These are phyloP conservation scores for Boletus patriciae DNA, from an alignment of 768 basidiomycete genomes.

Conservation along the genomic window DNA sequence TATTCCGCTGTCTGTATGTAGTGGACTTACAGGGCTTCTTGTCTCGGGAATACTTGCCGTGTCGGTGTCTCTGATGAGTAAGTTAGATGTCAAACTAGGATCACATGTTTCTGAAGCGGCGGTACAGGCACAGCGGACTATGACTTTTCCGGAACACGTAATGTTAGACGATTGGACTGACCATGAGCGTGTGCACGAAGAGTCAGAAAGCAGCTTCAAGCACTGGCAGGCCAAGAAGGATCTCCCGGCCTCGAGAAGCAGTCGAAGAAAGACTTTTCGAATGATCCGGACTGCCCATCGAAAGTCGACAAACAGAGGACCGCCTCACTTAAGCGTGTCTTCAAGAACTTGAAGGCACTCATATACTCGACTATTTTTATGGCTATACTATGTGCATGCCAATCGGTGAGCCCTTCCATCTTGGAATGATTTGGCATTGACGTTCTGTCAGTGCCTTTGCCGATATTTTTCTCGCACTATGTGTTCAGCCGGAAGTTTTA, in stretches of 20 bases:
- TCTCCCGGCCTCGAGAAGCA: constrained; percentile 20
- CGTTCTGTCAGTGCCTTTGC: constrained; percentile 34
- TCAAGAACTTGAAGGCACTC: constrained; percentile 35
- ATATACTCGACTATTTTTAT: constrained; percentile 36
- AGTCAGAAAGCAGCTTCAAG: not conserved
- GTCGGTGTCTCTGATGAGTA: constrained; percentile 37
- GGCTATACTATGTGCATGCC: too few relatives aligned
- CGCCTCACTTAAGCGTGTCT: constrained; percentile 28
- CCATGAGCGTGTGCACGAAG: not conserved
- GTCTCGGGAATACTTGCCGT: constrained; percentile 41
- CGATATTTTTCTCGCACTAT: constrained; percentile 41
- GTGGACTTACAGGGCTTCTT: constrained; percentile 38
- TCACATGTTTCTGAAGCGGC: not conserved
- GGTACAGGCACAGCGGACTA: constrained; percentile 37
- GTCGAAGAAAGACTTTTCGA: not conserved
- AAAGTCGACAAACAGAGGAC: constrained; percentile 11
- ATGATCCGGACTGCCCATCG: not conserved
- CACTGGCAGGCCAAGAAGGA: not conserved
- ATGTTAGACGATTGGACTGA: constrained; percentile 25
- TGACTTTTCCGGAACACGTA: constrained; percentile 38
- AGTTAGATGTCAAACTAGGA: constrained; percentile 1
- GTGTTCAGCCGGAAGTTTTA: constrained; percentile 38
- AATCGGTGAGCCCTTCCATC: constrained; percentile 25
- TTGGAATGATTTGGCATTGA: not conserved
- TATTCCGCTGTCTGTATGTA: constrained; percentile 43